A percentile compares a stretch with the other conserved stretches of the same genome.
Evolutionary conservation across 495 filamentous ascomycete genomes (phyloP).

Genomic region (Penicillium simplicissimum): DNA sequence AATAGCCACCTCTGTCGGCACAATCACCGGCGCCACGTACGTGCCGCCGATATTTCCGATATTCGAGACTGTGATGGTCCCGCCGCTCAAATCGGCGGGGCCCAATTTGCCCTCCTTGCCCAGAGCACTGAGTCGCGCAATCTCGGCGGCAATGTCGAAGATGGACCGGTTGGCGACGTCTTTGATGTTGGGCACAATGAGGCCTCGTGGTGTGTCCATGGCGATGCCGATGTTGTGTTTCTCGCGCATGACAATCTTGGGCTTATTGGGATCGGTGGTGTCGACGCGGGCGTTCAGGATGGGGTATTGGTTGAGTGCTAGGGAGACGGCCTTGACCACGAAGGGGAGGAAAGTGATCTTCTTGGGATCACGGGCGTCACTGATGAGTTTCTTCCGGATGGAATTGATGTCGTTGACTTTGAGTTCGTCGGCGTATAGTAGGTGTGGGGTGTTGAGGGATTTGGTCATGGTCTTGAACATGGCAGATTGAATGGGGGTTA

Average conservation of each 20-base stretch:
- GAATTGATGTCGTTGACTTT: constrained; percentile 70
- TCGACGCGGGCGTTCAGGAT: constrained; percentile 86
- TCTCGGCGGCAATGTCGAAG: constrained; percentile 71
- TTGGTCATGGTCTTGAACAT: constrained; percentile 99
- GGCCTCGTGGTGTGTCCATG: constrained; percentile 87
- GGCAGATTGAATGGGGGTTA: constrained; percentile 78
- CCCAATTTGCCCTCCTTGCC: constrained; percentile 74
- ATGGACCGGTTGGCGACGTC: constrained; percentile 76
- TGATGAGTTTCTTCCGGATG: constrained; percentile 63
- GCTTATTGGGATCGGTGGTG: constrained; percentile 54
- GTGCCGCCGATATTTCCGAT: constrained; percentile 96
- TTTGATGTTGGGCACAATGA: constrained; percentile 93
- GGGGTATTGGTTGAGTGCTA: constrained; percentile 77
- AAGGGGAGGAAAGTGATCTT: constrained; percentile 93
- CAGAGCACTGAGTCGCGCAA: constrained; percentile 68
- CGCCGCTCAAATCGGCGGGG: constrained; percentile 74
- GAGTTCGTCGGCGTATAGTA: constrained; percentile 86
- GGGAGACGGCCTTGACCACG: constrained; percentile 89
- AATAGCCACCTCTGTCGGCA: constrained; percentile 86
- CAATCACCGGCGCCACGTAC: constrained; percentile 87
- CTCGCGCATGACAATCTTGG: constrained; percentile 70
- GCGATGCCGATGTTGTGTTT: constrained; percentile 96
- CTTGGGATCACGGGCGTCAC: constrained; percentile 42
- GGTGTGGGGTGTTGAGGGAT: constrained; percentile 87
- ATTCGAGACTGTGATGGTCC: constrained; percentile 94